Conservation (phyloP, 805 yeast species). For the Candida ficus region DNA sequence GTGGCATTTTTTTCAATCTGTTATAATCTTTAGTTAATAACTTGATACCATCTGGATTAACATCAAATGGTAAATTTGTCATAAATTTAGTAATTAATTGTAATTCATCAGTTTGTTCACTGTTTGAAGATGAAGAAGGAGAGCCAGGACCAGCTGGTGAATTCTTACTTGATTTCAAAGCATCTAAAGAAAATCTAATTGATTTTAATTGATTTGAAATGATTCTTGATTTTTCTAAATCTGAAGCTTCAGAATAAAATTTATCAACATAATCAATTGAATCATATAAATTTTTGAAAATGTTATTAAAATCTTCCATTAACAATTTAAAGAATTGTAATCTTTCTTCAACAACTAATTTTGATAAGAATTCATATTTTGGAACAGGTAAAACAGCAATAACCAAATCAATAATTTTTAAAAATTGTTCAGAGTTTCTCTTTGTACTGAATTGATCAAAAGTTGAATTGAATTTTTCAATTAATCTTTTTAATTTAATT, state of each 20-base stretch:
- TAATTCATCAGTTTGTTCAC: slow-evolving; percentile 35
- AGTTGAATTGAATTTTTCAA: slow-evolving; percentile 22
- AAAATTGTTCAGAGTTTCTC: slow-evolving; percentile 22
- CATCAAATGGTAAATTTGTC: slow-evolving; percentile 21
- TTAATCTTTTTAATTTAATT: slow-evolving; percentile 33
- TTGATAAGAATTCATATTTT: slow-evolving; percentile 35
- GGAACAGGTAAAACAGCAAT: slow-evolving; percentile 48
- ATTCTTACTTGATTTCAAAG: slow-evolving; percentile 30
- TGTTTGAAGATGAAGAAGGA: slow-evolving; percentile 3
- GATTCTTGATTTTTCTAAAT: slow-evolving; percentile 46
- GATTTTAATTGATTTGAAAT: slow-evolving; percentile 53
- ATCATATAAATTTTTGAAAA: slow-evolving; percentile 34
- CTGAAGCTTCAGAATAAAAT: slow-evolving; percentile 45
- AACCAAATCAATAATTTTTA: slow-evolving; percentile 38
- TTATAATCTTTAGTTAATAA: slow-evolving; percentile 45
- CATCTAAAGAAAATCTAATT: slow-evolving; percentile 43
- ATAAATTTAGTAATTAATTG: slow-evolving; percentile 27
- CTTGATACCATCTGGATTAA: slow-evolving; percentile 38
- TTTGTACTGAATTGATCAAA: slow-evolving; percentile 19
- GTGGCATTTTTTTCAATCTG: slow-evolving; percentile 45
- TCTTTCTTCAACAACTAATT: slow-evolving; percentile 31
- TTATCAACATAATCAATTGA: slow-evolving; percentile 35
- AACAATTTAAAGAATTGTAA: slow-evolving; percentile 28
- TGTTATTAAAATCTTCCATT: slow-evolving; percentile 30
- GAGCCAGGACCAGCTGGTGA: slow-evolving; percentile 1